Percentiles rank a stretch among this genome's conserved stretches.
These are phyloP conservation scores for Penicillium palitans DNA, from an alignment of 2,329 filamentous ascomycete species.

Conservation along the genomic window DNA sequence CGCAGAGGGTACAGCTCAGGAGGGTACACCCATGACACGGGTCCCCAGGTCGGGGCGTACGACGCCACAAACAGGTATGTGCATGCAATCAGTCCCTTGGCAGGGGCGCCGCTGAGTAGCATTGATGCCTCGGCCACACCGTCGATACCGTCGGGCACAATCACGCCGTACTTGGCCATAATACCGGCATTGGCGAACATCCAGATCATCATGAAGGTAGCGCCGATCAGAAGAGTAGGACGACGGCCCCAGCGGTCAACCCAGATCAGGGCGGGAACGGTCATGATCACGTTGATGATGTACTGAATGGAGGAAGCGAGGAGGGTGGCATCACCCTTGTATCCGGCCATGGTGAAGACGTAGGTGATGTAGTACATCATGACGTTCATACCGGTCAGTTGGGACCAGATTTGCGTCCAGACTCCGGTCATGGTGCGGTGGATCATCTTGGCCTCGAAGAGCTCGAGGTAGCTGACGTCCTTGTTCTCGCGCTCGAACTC, in stretches of 20 bases:
- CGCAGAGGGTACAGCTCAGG: conserved; percentile 54
- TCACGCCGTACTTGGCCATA: conserved; percentile 38
- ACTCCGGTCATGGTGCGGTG: conserved; percentile 71
- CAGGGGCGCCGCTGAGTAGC: conserved; percentile 46
- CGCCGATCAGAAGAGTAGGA: conserved; percentile 64
- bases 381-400: conserved; percentile 75
- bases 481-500: conserved; percentile 71
- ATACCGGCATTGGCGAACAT: conserved; percentile 48
- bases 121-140: conserved; percentile 40
- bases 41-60: conserved; percentile 64
- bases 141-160: conserved; percentile 44
- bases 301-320: conserved; percentile 70
- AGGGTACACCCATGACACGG: conserved; percentile 58
- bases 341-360: conserved; percentile 70
- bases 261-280: conserved; percentile 71
- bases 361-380: conserved; percentile 74
- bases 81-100: conserved; percentile 66
- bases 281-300: conserved; percentile 79
- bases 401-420: conserved; percentile 74
- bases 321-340: conserved; percentile 59
- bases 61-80: conserved; percentile 64
- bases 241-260: conserved; percentile 77
- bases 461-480: conserved; percentile 69
- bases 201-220: conserved; percentile 59
- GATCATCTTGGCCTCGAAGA: conserved; percentile 72